Base-by-base conservation (phyloP, 23 red algal genomes). In the Gracilaria caudata region DNA sequence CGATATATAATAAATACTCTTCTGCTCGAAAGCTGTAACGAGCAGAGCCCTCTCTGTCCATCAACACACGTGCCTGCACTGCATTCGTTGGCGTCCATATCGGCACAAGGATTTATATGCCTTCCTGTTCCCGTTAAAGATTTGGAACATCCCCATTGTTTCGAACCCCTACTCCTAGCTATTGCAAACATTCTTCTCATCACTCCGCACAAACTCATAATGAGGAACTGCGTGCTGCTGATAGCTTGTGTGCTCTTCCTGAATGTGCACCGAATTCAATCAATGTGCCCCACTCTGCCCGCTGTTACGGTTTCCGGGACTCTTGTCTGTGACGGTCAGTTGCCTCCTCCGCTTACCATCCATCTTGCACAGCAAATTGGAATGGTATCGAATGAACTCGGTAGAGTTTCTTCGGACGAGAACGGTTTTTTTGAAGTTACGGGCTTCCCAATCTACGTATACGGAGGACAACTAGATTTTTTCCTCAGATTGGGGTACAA, bases 241-340 rank as follows among this genome's bases (percentile, higher is more conserved):
- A n/a, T n/a, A 51, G 14, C 14, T 51, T 51, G 14, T 51, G 7
- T 14, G 8, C 23, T 57, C 54, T 57, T 57, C 16, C 23, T 20
- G 54, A 4, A n/a, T 57, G 54, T 57, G 17, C 54, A 57, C 4
- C 54, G 4, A 57, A n/a, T 11, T 34, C 26, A n/a, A 37, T 68
- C 64, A 37, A 10, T 35, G 17, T 68, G 64, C 17, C 32, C 13
- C 4, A 12, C 64, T 17, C 4, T 34, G 7, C 4, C 64, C 17
- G 64, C 64, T 35, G 64, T 36, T 38, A 68, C 64, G 26, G 19
- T 68, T 68, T 38, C 64, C 23, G 64, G 64, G 16, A 68, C 32
- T 10, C 64, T 78, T 12, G 4, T 78, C 4, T 78, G 73, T n/a
- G 34, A 78, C 3, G 73, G 73, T 30, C 8, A 16, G n/a, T 51